These are phyloP conservation scores for Hibiscus trionum DNA, from an alignment of 345 rosid species.

Conservation along the genomic window DNA sequence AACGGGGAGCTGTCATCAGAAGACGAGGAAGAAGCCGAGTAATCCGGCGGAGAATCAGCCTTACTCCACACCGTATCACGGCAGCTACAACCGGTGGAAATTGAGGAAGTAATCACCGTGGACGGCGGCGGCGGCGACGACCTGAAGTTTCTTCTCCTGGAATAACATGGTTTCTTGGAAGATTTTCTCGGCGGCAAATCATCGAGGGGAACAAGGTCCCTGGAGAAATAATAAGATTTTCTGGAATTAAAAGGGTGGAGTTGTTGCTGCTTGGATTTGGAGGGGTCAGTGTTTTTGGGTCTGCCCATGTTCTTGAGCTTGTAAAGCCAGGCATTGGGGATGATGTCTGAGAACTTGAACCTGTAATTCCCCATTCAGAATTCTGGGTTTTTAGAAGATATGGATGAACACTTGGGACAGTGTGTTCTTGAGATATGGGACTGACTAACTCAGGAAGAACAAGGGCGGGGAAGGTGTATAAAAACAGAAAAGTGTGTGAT, in stretches of 20 bases:
- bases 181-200: slow-evolving; percentile 24
- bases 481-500: background rate
- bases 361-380: slow-evolving; percentile 44
- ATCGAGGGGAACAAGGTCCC: slow-evolving; percentile 28
- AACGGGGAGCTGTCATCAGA: slow-evolving; percentile 8
- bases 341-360: slow-evolving; percentile 55
- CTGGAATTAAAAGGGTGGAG: slow-evolving; percentile 30
- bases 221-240: slow-evolving; percentile 58
- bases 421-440: background rate
- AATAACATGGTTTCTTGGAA: slow-evolving; percentile 19
- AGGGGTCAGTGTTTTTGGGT: slow-evolving; percentile 11
- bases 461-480: background rate
- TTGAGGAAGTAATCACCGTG: slow-evolving; percentile 23
- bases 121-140: slow-evolving; percentile 51
- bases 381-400: background rate
- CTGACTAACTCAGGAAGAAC: too few relatives aligned
- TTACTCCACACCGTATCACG: background rate
- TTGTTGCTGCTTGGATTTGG: slow-evolving; percentile 20
- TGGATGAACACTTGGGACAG: background rate
- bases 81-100: slow-evolving; percentile 13
- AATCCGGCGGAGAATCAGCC: background rate
- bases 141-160: slow-evolving; percentile 42
- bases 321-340: slow-evolving; percentile 76
- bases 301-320: slow-evolving; percentile 59
- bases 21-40: background rate